A percentile compares a stretch with the other conserved stretches of the same genome.
These are phyloP conservation scores for Osmozyma mogii DNA, from an alignment of 805 yeast species.

Conservation along the genomic window DNA sequence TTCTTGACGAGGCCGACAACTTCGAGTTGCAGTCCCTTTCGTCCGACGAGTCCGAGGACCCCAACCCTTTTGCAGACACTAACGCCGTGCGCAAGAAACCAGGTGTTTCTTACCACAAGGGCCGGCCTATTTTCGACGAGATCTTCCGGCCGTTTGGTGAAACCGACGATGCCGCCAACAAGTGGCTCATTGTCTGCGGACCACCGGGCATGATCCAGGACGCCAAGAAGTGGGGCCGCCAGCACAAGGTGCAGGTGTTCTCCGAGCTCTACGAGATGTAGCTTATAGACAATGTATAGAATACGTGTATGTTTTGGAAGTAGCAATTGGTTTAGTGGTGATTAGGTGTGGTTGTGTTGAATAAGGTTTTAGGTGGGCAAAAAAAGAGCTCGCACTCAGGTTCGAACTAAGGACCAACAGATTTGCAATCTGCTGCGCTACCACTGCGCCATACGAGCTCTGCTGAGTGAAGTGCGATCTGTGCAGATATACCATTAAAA, in stretches of 20 bases:
- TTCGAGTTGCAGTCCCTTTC: constrained; percentile 11
- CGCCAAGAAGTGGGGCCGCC: constrained; percentile 29
- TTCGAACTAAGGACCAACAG: constrained; percentile 97
- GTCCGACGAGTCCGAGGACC: constrained; percentile 2
- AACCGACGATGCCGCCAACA: constrained; percentile 27
- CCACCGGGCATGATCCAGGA: constrained; percentile 38
- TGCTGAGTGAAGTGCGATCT: constrained; percentile 1
- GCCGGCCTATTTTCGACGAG: constrained; percentile 37
- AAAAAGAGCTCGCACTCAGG: constrained; percentile 77
- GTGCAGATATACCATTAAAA: too few species aligned
- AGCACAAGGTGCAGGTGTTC: constrained; percentile 28
- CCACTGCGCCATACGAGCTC: constrained; percentile 92
- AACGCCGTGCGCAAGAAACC: constrained; percentile 9
- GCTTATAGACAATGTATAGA: too few species aligned
- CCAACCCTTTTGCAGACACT: constrained; percentile 12
- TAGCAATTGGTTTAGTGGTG: too few species aligned
- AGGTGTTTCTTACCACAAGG: constrained; percentile 15
- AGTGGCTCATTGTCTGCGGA: constrained; percentile 56
- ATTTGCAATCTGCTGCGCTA: constrained; percentile 99
- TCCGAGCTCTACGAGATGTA: constrained; percentile 37
- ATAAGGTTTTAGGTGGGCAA: too few species aligned
- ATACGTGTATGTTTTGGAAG: too few species aligned
- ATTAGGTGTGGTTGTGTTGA: too few species aligned
- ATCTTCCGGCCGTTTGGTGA: constrained; percentile 21
- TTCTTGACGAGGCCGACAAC: constrained; percentile 14